Conservation (phyloP, 164 flowering plant genomes). For the Umbilicus rupestris region DNA sequence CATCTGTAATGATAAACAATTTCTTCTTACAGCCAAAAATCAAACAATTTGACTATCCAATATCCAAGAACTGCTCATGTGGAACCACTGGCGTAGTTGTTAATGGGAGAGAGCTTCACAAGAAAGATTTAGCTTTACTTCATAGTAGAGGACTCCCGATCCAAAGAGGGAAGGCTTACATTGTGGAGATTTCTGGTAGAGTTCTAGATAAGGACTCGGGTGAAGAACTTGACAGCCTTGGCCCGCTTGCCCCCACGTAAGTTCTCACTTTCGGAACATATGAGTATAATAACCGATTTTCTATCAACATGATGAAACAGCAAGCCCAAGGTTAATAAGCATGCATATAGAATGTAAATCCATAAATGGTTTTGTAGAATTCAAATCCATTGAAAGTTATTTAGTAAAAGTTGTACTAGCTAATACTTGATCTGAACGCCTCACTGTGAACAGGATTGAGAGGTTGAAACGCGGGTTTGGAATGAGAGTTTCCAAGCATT, state of each 20-base stretch:
- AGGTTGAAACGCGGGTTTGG: conserved; percentile 4
- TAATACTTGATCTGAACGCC: neutral
- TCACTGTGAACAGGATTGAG: neutral
- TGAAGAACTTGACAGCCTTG: conserved; percentile 71
- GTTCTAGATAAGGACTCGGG: conserved; percentile 68
- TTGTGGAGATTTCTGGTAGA: conserved; percentile 69
- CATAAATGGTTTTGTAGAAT: neutral
- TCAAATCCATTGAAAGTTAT: neutral
- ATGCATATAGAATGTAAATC: neutral
- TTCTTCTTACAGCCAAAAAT: conserved; percentile 69
- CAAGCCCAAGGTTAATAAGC: neutral
- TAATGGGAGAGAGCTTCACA: conserved; percentile 90
- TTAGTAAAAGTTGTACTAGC: neutral
- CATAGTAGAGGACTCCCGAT: conserved; percentile 71
- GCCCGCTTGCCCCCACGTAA: conserved; percentile 98
- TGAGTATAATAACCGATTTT: neutral
- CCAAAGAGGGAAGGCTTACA: conserved; percentile 50
- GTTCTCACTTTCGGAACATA: conserved; percentile 12
- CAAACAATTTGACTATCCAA: conserved; percentile 67
- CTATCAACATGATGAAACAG: too few relatives aligned
- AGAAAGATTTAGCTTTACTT: conserved; percentile 77
- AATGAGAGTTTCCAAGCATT: neutral
- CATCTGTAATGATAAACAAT: neutral
- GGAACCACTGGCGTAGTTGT: conserved; percentile 72
- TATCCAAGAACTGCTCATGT: conserved; percentile 66